Conservation (phyloP, 192 early-diverging fungal species). For the Entophlyctis luteolus region DNA sequence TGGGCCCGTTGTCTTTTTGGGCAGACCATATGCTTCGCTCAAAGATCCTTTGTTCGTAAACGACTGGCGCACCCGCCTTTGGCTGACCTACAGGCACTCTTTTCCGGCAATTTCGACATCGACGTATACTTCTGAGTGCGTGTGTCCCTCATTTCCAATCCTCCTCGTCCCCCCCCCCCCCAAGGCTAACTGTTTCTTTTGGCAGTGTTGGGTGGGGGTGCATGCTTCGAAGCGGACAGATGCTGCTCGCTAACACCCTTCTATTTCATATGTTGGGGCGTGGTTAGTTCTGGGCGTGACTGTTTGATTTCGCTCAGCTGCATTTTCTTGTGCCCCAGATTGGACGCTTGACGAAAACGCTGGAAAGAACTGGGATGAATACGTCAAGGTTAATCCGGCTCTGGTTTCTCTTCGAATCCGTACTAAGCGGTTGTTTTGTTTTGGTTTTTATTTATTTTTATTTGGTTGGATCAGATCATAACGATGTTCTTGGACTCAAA, state of each 20-base stretch:
- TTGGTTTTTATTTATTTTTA: background rate
- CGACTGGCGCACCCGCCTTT: constrained; percentile 81
- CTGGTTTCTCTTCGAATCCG: background rate
- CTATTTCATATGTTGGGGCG: constrained; percentile 72
- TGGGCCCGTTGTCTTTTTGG: constrained; percentile 5
- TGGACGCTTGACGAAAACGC: constrained; percentile 33
- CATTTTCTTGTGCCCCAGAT: constrained; percentile 1
- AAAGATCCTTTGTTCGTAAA: constrained; percentile 53
- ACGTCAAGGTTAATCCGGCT: constrained; percentile 22
- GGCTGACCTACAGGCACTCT: constrained; percentile 89
- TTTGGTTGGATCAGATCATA: constrained; percentile 48
- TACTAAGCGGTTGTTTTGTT: background rate
- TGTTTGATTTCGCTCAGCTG: background rate
- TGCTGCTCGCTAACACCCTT: constrained; percentile 80
- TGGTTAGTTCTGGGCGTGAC: constrained; percentile 37
- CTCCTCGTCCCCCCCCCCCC: background rate
- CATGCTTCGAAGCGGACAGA: constrained; percentile 94
- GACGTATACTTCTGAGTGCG: constrained; percentile 70
- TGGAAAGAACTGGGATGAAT: constrained; percentile 29
- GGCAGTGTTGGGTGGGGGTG: constrained; percentile 73
- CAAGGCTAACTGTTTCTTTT: constrained; percentile 4
- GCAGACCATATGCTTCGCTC: constrained; percentile 21
- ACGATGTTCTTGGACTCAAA: constrained; percentile 75
- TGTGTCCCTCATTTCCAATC: constrained; percentile 54
- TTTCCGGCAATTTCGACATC: constrained; percentile 79